Base-by-base conservation (phyloP, 2,329 filamentous ascomycete species). In the Diaporthe humulicola region DNA sequence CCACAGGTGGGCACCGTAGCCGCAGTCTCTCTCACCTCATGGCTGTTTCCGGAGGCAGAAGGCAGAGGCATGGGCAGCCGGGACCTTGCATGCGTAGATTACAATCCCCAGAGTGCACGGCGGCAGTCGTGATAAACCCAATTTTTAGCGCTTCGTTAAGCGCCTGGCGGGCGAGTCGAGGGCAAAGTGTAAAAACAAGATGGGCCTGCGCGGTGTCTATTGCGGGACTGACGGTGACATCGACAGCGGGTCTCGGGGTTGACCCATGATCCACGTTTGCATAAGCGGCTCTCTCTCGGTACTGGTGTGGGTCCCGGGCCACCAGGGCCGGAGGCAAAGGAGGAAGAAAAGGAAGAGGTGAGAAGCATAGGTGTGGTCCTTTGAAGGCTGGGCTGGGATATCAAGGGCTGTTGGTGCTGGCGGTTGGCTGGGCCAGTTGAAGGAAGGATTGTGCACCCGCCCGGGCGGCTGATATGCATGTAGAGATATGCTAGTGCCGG, bases 181-280 rank as follows among this genome's bases (percentile, higher is more conserved):
- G 38, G 48, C 25, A 52, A 71, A 71, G 70, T 71, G 52, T 71
- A 71, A 71, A 61, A 70, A 71, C 22, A n/a, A 71, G 30, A 50
- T 38, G 70, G 69, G 28, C 25, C 40, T 4, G 50, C 8, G 33
- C 17, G 54, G 52, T 54, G 25, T 71, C 30, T 50, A 28, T 7
- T 70, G 48, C 38, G 38, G 66, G n/a, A 42, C 66, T 33, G 66
- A 70, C 40, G 28, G 69, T 71, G 38, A 60, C 33, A 60, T 48
- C 14, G n/a, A 54, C 15, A 48, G 60, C 60, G 60, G 45, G 42
- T 52, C 42, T 67, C 12, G 28, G 60, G 60, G 61, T 30, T 17
- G 25, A 58, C 22, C 50, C 52, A 60, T 58, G 50, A 48, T 40
- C 70, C 56, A 52, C 42, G 42, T 12, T 30, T 50, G 56, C 56